These are phyloP conservation scores for Leucogyrophana mollusca DNA, from an alignment of 768 basidiomycete species.

Conservation along the genomic window DNA sequence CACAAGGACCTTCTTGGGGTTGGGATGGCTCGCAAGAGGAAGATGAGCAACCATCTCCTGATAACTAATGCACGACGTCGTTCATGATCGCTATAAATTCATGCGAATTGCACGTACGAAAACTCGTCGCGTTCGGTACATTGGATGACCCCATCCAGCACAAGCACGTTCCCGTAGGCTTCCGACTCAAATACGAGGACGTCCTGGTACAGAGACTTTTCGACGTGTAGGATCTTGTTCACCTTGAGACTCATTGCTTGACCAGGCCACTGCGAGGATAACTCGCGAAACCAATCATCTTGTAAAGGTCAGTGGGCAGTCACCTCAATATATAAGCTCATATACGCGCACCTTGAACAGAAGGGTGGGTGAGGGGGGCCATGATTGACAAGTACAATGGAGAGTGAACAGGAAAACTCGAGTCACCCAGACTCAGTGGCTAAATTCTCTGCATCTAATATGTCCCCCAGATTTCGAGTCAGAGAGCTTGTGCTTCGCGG, in stretches of 20 bases:
- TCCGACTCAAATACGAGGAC: constrained; percentile 96
- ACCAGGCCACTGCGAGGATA: constrained; percentile 94
- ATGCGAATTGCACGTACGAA: constrained; percentile 65
- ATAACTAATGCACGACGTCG: constrained; percentile 54
- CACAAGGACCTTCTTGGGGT: constrained; percentile 94
- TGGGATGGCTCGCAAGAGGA: constrained; percentile 93
- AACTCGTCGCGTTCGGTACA: constrained; percentile 99
- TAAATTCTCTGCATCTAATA: too few species aligned
- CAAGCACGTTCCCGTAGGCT: constrained; percentile 95
- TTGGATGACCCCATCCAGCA: constrained; percentile 94
- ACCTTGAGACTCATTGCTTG: constrained; percentile 98
- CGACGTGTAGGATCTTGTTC: constrained; percentile 90
- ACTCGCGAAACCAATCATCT: constrained; percentile 98
- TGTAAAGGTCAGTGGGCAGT: constrained; percentile 8
- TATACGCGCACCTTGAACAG: constrained; percentile 43
- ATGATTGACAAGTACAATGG: too few species aligned
- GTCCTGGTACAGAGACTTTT: constrained; percentile 93
- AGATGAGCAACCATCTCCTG: constrained; percentile 99
- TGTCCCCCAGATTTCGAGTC: too few species aligned
- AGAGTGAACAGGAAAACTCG: too few species aligned
- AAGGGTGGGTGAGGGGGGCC: constrained; percentile 56
- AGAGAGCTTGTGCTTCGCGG: too few species aligned
- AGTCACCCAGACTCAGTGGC: too few species aligned
- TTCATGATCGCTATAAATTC: constrained; percentile 2
- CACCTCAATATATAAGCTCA: neutral